These are phyloP conservation scores for Bothriochloa decipiens DNA, from an alignment of 176 grass and related monocot genomes.

Conservation along the genomic window DNA sequence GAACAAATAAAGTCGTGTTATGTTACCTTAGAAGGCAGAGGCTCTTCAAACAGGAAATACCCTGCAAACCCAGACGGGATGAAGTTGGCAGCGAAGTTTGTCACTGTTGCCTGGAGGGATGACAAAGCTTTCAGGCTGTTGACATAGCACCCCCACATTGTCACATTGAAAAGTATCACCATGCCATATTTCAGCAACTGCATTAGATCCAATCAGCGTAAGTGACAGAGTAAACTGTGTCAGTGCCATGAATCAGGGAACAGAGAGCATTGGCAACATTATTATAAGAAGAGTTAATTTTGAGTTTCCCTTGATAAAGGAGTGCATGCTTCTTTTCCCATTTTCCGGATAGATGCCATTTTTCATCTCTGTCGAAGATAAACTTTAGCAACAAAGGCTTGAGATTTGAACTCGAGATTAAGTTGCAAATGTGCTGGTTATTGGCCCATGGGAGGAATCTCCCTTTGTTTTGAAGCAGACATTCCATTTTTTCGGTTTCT, in stretches of 20 bases:
- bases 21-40: constrained; percentile 76
- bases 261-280: background rate
- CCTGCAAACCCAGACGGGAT: constrained; percentile 85
- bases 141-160: constrained; percentile 92
- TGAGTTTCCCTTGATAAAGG: background rate
- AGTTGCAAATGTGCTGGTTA: background rate
- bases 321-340: background rate
- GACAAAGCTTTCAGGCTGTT: constrained; percentile 90
- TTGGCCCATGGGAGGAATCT: too few relatives aligned
- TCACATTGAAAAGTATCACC: constrained; percentile 79
- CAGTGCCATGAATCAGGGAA: background rate
- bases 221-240: constrained; percentile 4
- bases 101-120: constrained; percentile 88
- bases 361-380: background rate
- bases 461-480: too few relatives aligned
- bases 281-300: background rate
- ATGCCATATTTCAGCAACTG: constrained; percentile 77
- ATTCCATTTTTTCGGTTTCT: too few relatives aligned
- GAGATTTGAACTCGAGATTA: too few relatives aligned
- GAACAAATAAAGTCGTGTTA: constrained; percentile 27
- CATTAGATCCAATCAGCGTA: constrained; percentile 12
- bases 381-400: background rate
- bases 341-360: background rate
- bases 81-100: constrained; percentile 92
- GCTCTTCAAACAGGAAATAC: constrained; percentile 81